Conservation (phyloP, 208 protist species). For the Wallacemonas sp. region DNA sequence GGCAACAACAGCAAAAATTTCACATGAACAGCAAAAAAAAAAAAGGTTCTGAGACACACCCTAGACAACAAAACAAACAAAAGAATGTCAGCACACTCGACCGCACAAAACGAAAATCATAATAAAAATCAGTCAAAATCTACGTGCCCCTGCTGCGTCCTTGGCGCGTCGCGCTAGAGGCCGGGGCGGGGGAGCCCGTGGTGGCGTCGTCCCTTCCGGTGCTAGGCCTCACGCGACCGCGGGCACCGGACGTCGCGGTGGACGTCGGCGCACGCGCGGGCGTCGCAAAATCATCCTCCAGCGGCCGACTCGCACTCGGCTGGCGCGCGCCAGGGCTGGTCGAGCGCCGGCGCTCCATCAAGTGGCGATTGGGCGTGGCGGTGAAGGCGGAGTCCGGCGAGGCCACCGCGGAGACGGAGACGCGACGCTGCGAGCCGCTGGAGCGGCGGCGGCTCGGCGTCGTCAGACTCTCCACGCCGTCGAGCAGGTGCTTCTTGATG, state of each 20-base stretch:
- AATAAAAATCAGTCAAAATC: not conserved
- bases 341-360: constrained; percentile 4
- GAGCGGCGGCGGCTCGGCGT: not conserved
- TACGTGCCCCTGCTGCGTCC: not conserved
- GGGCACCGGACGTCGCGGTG: no score
- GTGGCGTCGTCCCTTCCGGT: not conserved
- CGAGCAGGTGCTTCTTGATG: constrained; percentile 19
- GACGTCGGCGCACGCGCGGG: not conserved
- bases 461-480: constrained; percentile 14
- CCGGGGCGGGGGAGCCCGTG: not conserved
- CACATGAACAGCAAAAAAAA: not conserved
- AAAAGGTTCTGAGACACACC: not conserved
- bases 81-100: no score
- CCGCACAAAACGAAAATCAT: no score
- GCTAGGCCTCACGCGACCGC: no score
- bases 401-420: not conserved
- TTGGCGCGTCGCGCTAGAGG: not conserved
- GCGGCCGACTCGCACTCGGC: not conserved
- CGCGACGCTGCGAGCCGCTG: not conserved
- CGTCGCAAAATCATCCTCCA: not conserved
- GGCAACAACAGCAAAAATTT: not conserved
- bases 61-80: not conserved
- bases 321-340: not conserved
- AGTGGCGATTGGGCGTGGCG: constrained; percentile 12
- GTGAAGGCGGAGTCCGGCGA: constrained; percentile 18